Base-by-base conservation (phyloP, 176 grass and related monocot genomes). In the Oryza nivara region DNA sequence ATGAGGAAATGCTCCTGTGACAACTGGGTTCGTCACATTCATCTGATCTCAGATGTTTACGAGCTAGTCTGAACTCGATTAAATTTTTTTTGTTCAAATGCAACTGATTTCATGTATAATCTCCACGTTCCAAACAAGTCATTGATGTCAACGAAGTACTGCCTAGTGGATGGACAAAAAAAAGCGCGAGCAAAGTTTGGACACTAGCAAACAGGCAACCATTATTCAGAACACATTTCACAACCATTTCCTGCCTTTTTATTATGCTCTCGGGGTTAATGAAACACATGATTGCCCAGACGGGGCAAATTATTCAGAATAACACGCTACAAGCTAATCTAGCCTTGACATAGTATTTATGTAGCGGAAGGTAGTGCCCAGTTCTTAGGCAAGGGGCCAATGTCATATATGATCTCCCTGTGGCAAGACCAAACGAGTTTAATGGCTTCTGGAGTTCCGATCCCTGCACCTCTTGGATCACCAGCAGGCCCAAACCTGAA, bases 381-480 rank as follows among this genome's bases (percentile, higher is more conserved):
- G 70, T 82, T 80, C 74, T 88, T 80, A 1, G 93, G 88, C 72
- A 94, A 49, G 0, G 93, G 91, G 0, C 89, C 93, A 16, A 94
- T 86, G 75, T 99, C 96, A 19, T 92, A 90, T 78, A 99, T 96
- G 86, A 99, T 75, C 79, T 99, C 96, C 88, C 96, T 94, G 67
- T 99, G 96, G 90, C 93, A 92, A 54, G 96, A 99, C 96, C 96
- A 99, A 34, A 99, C 96, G 71, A 96, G 89, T 71, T 94, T 96
- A 41, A 99, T 99, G 15, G 93, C 96, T 84, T 94, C 91, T 12
- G 93, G 93, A n/a, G 96, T 99, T 16, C 96, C 96, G 35, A 99
- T 99, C 26, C 96, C 96, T 47, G 96, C 96, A 15, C 96, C 93
- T 71, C 93, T 88, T 2, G 96, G 96, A 76, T 99, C 96, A 12